phyloP scores from a whole-genome alignment of 176 grass and related monocot species.

The Ananas comosus region DNA sequence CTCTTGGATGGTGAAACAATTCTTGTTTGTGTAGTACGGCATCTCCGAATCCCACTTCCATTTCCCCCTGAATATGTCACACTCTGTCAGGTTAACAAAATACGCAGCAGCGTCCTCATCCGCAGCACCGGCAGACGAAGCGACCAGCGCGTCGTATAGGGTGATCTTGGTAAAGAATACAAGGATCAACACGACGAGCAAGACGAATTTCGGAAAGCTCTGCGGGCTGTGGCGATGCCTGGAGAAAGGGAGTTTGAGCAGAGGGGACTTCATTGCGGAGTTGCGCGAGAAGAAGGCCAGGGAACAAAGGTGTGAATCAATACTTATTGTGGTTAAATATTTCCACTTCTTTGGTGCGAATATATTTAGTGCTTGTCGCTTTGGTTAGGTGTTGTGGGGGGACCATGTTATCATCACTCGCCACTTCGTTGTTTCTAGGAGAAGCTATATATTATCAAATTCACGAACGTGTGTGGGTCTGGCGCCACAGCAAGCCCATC shows the following conservation, averaged over 20 bases:
- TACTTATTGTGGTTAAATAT: not conserved
- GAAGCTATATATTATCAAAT: not conserved
- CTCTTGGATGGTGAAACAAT: slow-evolving; percentile 54
- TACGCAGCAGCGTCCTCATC: not conserved
- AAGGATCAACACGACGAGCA: not conserved
- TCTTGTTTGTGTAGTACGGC: slow-evolving; percentile 54
- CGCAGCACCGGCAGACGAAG: not conserved
- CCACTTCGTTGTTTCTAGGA: too few species aligned
- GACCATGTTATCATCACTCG: too few species aligned
- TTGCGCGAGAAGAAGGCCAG: not conserved
- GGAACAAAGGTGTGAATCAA: not conserved
- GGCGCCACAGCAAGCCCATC: not conserved
- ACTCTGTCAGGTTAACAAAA: not conserved
- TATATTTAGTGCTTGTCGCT: too few species aligned
- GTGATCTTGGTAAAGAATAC: not conserved
- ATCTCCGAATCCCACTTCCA: slow-evolving; percentile 31
- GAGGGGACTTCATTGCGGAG: not conserved
- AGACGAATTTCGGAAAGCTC: not conserved
- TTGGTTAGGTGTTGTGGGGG: too few species aligned
- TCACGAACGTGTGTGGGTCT: not conserved
- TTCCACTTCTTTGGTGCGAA: not conserved
- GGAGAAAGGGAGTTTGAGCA: not conserved
- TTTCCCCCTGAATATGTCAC: slow-evolving; percentile 42
- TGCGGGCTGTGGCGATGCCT: not conserved
- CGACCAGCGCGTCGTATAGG: not conserved